phyloP scores from a whole-genome alignment of 1,284 basidiomycete genomes.

The Athelia psychrophila region DNA sequence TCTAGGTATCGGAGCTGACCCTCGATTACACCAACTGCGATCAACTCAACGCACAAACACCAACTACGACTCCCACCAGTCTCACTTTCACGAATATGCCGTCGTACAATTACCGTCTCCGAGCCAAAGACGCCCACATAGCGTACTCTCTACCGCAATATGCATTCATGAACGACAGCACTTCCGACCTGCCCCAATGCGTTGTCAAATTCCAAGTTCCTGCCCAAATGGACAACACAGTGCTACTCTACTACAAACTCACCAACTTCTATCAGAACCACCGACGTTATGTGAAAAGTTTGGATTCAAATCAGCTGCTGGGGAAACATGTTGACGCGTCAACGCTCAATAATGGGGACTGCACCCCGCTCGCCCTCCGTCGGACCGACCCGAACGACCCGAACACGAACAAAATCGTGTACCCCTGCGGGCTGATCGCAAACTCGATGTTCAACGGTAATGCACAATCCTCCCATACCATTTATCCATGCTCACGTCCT shows the following conservation, averaged over 20 bases:
- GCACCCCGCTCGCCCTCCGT: slow-evolving; percentile 77
- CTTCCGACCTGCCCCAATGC: slow-evolving; percentile 59
- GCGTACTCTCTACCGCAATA: slow-evolving; percentile 55
- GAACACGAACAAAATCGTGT: slow-evolving; percentile 61
- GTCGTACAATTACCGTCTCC: slow-evolving; percentile 67
- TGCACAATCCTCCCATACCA: slow-evolving; percentile 4
- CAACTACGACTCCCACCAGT: slow-evolving; percentile 36
- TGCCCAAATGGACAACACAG: slow-evolving; percentile 68
- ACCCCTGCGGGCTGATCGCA: slow-evolving; percentile 96
- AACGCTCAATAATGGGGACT: slow-evolving; percentile 74
- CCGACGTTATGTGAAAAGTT: slow-evolving; percentile 93
- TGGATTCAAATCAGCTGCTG: slow-evolving; percentile 83
- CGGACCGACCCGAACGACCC: not conserved
- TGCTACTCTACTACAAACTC: slow-evolving; percentile 97
- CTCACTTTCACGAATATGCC: slow-evolving; percentile 56
- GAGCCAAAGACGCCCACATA: slow-evolving; percentile 52
- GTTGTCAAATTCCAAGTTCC: slow-evolving; percentile 82
- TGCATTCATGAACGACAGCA: slow-evolving; percentile 56
- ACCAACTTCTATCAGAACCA: slow-evolving; percentile 99
- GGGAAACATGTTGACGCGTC: slow-evolving; percentile 59
- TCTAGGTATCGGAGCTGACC: slow-evolving; percentile 87
- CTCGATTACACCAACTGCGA: slow-evolving; percentile 97
- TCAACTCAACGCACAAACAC: slow-evolving; percentile 36
- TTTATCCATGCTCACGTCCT: not conserved
- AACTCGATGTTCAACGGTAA: slow-evolving; percentile 98